Evolutionary conservation across 2,329 filamentous ascomycete genomes (phyloP).

Genomic region (Pseudocercospora macadamiae): DNA sequence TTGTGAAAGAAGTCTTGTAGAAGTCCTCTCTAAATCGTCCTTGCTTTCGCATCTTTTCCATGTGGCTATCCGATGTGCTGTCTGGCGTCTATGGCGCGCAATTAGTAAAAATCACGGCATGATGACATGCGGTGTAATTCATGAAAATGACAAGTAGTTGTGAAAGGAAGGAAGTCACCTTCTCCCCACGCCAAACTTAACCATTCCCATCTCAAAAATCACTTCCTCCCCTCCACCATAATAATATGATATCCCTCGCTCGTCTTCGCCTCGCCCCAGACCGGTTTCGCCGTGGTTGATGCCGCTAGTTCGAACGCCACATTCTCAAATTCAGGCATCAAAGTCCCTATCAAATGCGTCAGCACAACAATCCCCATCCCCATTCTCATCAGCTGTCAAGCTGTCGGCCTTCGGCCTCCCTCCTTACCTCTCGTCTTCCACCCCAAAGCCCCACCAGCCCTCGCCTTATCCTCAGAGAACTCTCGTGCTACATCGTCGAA

Average conservation of each 20-base stretch:
- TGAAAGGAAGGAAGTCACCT: no score
- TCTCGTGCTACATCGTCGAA: conserved; percentile 75
- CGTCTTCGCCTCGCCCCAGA: conserved; percentile 72
- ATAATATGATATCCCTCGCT: conserved; percentile 78
- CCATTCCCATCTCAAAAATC: no score
- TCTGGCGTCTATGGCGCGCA: no score
- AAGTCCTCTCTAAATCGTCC: no score
- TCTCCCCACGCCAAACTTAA: no score
- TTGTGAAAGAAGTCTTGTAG: no score
- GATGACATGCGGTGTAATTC: no score
- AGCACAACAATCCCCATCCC: no score
- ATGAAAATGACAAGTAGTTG: no score
- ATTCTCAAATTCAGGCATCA: conserved; percentile 71
- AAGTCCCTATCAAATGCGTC: conserved; percentile 48
- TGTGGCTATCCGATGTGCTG: no score
- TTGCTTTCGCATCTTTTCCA: no score
- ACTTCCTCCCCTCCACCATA: conserved; percentile 72
- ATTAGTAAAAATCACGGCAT: no score
- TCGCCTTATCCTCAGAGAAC: conserved; percentile 77
- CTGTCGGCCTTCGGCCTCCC: neutral
- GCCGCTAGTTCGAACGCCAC: conserved; percentile 70
- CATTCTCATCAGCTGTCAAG: neutral
- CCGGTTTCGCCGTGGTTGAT: conserved; percentile 66
- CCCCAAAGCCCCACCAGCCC: conserved; percentile 69
- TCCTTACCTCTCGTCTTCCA: conserved; percentile 60